These are phyloP conservation scores for Mrakia blollopis DNA, from an alignment of 768 basidiomycete genomes.

Conservation along the genomic window DNA sequence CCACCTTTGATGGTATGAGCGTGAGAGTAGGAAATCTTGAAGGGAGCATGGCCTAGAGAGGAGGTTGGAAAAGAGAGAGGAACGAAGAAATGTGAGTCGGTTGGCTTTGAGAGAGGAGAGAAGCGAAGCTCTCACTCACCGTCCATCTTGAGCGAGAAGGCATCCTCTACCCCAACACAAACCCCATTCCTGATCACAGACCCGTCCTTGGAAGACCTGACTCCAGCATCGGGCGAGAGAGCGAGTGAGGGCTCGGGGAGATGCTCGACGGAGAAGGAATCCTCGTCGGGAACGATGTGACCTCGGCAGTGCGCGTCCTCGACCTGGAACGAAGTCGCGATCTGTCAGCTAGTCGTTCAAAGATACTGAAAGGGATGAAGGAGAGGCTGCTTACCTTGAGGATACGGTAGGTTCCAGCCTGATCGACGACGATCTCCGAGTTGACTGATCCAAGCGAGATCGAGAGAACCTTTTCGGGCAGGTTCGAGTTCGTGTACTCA, in stretches of 20 bases:
- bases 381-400: conserved; percentile 58
- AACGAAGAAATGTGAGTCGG: neutral
- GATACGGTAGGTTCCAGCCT: conserved; percentile 72
- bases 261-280: conserved; percentile 68
- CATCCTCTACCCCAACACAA: conserved; percentile 73
- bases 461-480: conserved; percentile 49
- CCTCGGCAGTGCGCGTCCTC: conserved; percentile 82
- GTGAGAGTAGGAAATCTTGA: conserved; percentile 71
- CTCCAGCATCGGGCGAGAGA: conserved; percentile 49
- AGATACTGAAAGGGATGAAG: conserved; percentile 18
- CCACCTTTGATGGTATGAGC: conserved; percentile 67
- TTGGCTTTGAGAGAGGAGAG: neutral
- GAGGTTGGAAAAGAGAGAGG: neutral
- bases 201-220: conserved; percentile 19
- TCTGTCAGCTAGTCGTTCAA: neutral
- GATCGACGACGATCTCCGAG: conserved; percentile 64
- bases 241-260: conserved; percentile 70
- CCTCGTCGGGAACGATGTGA: conserved; percentile 55
- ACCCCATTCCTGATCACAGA: conserved; percentile 43
- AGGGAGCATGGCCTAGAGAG: conserved; percentile 87
- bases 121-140: conserved; percentile 55
- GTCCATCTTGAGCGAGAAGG: conserved; percentile 75
- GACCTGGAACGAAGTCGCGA: conserved; percentile 52
- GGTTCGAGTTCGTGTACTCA: conserved; percentile 56
- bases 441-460: conserved; percentile 59